Evolutionary conservation across 192 early-diverging fungal species (phyloP), one percentile per base, ranked within the genome.

Genomic region (Endogone sp.): DNA sequence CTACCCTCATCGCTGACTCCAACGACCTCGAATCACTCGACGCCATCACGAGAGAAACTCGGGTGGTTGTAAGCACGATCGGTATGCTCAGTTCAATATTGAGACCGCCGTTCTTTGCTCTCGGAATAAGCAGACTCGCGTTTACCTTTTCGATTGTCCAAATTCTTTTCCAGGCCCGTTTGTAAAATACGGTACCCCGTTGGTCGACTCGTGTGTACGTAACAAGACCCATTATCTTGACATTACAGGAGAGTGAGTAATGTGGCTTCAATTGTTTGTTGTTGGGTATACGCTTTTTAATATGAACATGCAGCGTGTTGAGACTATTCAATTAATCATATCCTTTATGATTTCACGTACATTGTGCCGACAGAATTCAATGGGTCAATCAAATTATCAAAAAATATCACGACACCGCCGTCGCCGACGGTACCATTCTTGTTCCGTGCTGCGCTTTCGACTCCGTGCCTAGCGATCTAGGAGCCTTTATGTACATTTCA

Each of bases 361-460:
- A 22, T 26, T 64, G 25, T 56, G 0, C 44, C 44, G 49, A 83
- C 37, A 49, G 37, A 16, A 16, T 49, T 29, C 75, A 72, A 6
- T 93, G 89, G 80, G 79, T 88, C 22, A 76, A 82, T 54, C 64
- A 83, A 10, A 85, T 94, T 67, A 86, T 91, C 63, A 69, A 85
- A 61, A 79, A 85, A 60, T 88, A 90, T 64, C 86, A 93, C 60
- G 82, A 88, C 2, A 30, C 80, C 59, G 96, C 96, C 2, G 71
- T 74, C 23, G 76, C 71, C 22, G 88, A 85, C 30, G 82, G 85
- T 29, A 85, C 88, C 6, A 79, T 89, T n/a, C 87, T 98, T 62
- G 89, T 94, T 2, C 88, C 93, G 23, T 67, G 84, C 31, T 95
- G 92, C 71, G 96, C 94, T 3, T 98, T 96, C 73, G 96, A 98